Conservation (phyloP, 1,284 basidiomycete species). For the Trametes versicolor region DNA sequence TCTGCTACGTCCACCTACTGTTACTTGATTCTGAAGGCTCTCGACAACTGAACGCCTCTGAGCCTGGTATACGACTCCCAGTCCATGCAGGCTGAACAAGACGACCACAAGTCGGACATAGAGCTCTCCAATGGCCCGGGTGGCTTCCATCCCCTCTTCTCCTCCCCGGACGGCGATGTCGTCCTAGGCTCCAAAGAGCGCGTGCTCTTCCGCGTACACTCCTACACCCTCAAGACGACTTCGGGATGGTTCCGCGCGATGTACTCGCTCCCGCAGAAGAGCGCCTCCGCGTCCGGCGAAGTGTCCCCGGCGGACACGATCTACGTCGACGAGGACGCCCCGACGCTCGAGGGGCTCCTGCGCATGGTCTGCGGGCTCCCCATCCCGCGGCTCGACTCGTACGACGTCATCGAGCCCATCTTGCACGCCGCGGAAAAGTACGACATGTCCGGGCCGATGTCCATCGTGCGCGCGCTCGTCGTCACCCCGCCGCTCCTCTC, state of each 20-base stretch:
- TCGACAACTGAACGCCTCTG: neutral
- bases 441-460: slow-evolving; percentile 70
- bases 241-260: slow-evolving; percentile 70
- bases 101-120: slow-evolving; percentile 17
- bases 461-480: slow-evolving; percentile 62
- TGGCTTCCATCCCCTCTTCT: slow-evolving; percentile 56
- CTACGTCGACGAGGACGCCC: slow-evolving; percentile 63
- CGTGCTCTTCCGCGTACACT: slow-evolving; percentile 64
- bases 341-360: slow-evolving; percentile 62
- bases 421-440: slow-evolving; percentile 73
- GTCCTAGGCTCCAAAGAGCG: slow-evolving; percentile 56
- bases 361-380: slow-evolving; percentile 67
- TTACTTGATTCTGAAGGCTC: neutral
- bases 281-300: slow-evolving; percentile 26
- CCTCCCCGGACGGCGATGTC: slow-evolving; percentile 58
- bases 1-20: no score
- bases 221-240: slow-evolving; percentile 66
- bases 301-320: slow-evolving; percentile 52
- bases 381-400: slow-evolving; percentile 57
- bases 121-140: slow-evolving; percentile 14
- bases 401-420: slow-evolving; percentile 62
- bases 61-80: neutral
- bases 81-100: slow-evolving; percentile 34
- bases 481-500: slow-evolving; percentile 58
- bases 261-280: slow-evolving; percentile 62